Evolutionary conservation across 1,284 basidiomycete genomes (phyloP), one percentile per base, ranked within the genome.

Genomic region (Puccinia novopanici): DNA sequence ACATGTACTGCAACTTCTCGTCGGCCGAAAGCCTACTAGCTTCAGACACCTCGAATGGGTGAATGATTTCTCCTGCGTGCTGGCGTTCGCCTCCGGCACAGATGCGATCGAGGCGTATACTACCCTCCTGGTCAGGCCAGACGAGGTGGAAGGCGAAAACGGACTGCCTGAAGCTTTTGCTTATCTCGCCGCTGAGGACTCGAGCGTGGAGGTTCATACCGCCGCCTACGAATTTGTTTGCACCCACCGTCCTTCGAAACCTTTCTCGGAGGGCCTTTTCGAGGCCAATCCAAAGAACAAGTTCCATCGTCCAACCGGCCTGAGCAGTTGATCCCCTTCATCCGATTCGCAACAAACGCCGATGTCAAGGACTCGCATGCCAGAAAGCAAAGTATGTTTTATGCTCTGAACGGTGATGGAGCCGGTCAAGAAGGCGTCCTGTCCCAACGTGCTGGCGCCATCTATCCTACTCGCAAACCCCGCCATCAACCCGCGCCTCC

Each of bases 11-110:
- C 42, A 68, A 77, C 50, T 57, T 37, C 59, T 77, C 40, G 22
- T 19, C 37, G 30, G 17, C 19, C 61, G 48, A 40, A 65, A 68
- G n/a, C n/a, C n/a, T 15, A 40, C 68, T 1, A 72, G 27, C 12
- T 79, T 79, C 34, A 55, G 40, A 12, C 76, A 79, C 50, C 54
- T 79, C 30, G 76, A 79, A 72, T 79, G 76, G 76, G 59, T 79
- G 15, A 68, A 79, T 48, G 76, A 79, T 72, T 79, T 79, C 34
- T 70, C 63, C 24, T 79, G 76, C 50, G 67, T 79, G 19, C 59
- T 79, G n/a, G 65, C 37, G 50, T 79, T 71, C 34, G 40, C 40
- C 12, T 52, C 54, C 15, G 57, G 34, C 13, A 17, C 27, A n/a
- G 67, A 52, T 19, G 50, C 67, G 1, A 71, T 79, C 37, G 67